phyloP scores from a whole-genome alignment of 192 early-diverging fungal species.

The Backusella psychrophila region DNA sequence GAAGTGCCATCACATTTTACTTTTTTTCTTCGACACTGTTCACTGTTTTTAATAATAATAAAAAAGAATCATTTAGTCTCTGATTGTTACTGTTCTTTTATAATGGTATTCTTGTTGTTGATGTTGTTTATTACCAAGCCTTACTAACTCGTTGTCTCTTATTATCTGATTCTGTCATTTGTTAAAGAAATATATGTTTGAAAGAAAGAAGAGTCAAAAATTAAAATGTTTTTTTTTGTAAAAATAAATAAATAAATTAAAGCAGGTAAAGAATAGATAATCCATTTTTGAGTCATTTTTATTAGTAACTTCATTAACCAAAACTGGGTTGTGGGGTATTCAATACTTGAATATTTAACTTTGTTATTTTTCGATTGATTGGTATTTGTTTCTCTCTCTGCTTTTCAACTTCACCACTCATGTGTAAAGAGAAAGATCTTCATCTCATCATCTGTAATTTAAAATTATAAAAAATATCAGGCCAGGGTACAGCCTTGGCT shows the following conservation, averaged over 20 bases:
- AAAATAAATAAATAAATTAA: background rate
- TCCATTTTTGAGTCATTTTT: background rate
- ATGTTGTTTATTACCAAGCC: constrained; percentile 23
- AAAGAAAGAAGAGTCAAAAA: background rate
- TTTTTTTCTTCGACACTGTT: constrained; percentile 78
- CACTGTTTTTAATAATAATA: constrained; percentile 39
- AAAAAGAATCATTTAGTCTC: background rate
- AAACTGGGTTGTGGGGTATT: background rate
- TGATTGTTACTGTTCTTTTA: background rate
- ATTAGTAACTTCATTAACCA: background rate
- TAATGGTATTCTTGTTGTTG: background rate
- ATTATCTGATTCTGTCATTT: background rate
- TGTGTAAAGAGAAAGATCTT: constrained; percentile 1
- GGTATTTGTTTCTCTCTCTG: background rate
- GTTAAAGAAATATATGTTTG: background rate
- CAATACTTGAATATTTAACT: background rate
- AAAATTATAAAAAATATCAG: background rate
- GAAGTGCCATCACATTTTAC: constrained; percentile 78
- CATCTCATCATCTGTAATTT: background rate
- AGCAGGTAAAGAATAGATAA: background rate
- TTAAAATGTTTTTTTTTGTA: background rate
- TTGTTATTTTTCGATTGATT: background rate
- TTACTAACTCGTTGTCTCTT: constrained; percentile 34
- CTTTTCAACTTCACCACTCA: background rate
- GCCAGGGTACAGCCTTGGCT: background rate